Base-by-base conservation (phyloP, 768 basidiomycete genomes). In the Crucibulum laeve region DNA sequence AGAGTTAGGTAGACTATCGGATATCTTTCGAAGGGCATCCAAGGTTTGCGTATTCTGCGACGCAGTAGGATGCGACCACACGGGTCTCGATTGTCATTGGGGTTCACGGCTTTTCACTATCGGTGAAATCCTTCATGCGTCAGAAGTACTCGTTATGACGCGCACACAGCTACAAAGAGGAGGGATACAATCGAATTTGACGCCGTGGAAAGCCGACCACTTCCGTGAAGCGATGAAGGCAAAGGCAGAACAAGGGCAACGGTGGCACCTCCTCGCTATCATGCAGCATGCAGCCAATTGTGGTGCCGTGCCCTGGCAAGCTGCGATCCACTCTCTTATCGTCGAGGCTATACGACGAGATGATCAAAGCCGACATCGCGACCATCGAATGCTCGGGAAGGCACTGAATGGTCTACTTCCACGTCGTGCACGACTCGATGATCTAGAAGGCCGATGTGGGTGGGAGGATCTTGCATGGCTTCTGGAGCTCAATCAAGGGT, bases 401-500 rank as follows among this genome's bases (percentile, higher is more conserved):
- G 58, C 51, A 1, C 35, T 60, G 17, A 60, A 60, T 25, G 58
- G 58, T 2, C 43, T 58, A 1, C 43, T 59, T 22, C 58, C 57
- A 13, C 42, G 58, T 2, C 48, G 53, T 15, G 46, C 58, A 0
- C 49, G 44, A 0, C 43, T 51, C 15, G 17, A 26, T 1, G 49
- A 53, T 43, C 42, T 53, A 15, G 15, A 30, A 14, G 50, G 46
- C 13, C 11, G 42, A 6, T 47, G 54, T 24, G 55, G 56, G 4
- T 58, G 58, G 58, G 48, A 42, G 10, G 57, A 60, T 30, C 45
- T 60, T 11, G 55, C 57, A 2, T 58, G 56, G 58, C 38, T 59
- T 24, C 43, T 59, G 15, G 57, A 58, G 43, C 40, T 58, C 11
- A 58, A 58, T 41, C 57, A 58, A 23, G 57, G 51, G 1, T 58